Percentiles rank a stretch among this genome's conserved stretches.
Conservation (phyloP, 2,329 filamentous ascomycete genomes). For the Ophiocordyceps camponoti-leonardi region DNA sequence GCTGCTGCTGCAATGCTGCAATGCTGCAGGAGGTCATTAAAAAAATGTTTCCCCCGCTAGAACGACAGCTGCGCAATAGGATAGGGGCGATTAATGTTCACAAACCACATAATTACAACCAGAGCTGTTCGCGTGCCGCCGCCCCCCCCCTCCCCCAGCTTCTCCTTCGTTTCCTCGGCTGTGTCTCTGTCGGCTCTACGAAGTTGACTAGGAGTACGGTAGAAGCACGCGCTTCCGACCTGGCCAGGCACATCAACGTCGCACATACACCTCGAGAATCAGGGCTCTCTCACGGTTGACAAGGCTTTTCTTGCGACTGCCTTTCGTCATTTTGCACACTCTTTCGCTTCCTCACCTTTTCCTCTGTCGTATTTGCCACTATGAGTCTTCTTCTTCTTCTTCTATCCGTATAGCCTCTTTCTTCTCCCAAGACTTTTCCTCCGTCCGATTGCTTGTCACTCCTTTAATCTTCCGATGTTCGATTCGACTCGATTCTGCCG, state of each 20-base stretch:
- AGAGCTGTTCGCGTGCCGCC: background rate
- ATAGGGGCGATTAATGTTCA: background rate
- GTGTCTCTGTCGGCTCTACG: too few relatives aligned
- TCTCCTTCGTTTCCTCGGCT: too few relatives aligned
- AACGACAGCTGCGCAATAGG: background rate
- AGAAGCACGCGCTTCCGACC: too few relatives aligned
- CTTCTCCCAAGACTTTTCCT: background rate
- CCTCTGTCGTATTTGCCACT: background rate
- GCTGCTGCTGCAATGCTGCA: background rate
- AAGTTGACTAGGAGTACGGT: too few relatives aligned
- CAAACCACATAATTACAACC: background rate
- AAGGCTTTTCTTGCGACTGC: background rate
- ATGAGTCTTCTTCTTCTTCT: background rate
- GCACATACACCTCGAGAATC: background rate
- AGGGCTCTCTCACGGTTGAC: background rate
- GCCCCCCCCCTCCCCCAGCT: too few relatives aligned
- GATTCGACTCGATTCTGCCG: background rate
- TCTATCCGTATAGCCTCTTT: background rate
- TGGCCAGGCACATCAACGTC: background rate
- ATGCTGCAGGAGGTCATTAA: background rate
- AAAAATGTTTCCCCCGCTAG: background rate
- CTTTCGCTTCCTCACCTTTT: background rate
- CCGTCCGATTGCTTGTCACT: background rate
- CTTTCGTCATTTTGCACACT: background rate
- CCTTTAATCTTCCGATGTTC: background rate